phyloP scores from a whole-genome alignment of 1,284 basidiomycete species.

The Cutaneotrichosporon cavernicola region DNA sequence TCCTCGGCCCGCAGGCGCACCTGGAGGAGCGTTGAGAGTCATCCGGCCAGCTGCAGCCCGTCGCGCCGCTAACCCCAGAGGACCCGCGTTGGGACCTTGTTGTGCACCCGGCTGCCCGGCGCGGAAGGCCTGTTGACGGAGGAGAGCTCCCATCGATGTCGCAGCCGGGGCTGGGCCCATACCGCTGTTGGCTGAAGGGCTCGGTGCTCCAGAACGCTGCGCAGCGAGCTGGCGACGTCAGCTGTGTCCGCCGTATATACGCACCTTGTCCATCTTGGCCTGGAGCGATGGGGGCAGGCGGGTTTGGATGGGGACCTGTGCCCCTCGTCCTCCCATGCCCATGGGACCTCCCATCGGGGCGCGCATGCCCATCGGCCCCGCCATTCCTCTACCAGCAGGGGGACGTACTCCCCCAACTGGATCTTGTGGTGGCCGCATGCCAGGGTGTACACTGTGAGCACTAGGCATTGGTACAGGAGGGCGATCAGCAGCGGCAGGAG shows the following conservation, averaged over 20 bases:
- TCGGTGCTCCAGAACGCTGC: slow-evolving; percentile 21
- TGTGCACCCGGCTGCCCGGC: slow-evolving; percentile 21
- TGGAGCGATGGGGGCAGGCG: slow-evolving; percentile 78
- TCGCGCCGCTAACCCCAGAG: slow-evolving; percentile 48
- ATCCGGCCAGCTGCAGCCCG: slow-evolving; percentile 41
- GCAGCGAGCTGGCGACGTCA: slow-evolving; percentile 18
- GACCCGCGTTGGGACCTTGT: slow-evolving; percentile 43
- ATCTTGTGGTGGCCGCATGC: neutral
- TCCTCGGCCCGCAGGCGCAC: slow-evolving; percentile 25
- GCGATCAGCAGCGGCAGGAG: neutral
- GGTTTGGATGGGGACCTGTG: slow-evolving; percentile 41
- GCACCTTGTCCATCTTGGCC: slow-evolving; percentile 77
- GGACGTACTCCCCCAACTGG: neutral
- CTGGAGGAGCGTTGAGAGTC: slow-evolving; percentile 25
- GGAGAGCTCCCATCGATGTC: slow-evolving; percentile 47
- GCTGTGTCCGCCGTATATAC: slow-evolving; percentile 1
- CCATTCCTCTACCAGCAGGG: neutral
- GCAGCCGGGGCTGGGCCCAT: slow-evolving; percentile 35
- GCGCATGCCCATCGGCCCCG: slow-evolving; percentile 7
- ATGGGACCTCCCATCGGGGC: slow-evolving; percentile 8
- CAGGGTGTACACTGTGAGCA: neutral
- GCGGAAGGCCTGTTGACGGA: slow-evolving; percentile 43
- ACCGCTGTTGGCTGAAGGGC: slow-evolving; percentile 14
- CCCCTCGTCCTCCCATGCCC: slow-evolving; percentile 33
- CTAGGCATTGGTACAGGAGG: neutral